These are phyloP conservation scores for Nymphaea colorata DNA, from an alignment of 164 flowering plant genomes.

Conservation along the genomic window DNA sequence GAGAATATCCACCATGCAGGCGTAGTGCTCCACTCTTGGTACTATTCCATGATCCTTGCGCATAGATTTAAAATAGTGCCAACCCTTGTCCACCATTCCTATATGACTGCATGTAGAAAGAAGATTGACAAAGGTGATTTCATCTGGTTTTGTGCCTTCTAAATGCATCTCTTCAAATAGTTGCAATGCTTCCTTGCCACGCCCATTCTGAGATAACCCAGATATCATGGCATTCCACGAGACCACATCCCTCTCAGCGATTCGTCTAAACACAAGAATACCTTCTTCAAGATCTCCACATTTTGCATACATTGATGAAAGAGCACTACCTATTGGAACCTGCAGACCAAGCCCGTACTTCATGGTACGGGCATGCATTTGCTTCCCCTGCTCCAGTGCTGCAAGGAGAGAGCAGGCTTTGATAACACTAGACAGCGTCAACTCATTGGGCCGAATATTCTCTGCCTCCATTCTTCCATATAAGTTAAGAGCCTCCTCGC, in stretches of 20 bases:
- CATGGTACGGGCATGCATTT: slow-evolving; percentile 51
- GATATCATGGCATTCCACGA: slow-evolving; percentile 90
- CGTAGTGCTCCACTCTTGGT: slow-evolving; percentile 63
- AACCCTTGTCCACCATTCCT: slow-evolving; percentile 61
- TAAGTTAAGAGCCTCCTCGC: slow-evolving; percentile 53
- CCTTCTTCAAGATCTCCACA: slow-evolving; percentile 69
- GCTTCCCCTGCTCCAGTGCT: slow-evolving; percentile 78
- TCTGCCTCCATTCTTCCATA: slow-evolving; percentile 58
- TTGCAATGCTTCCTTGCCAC: slow-evolving; percentile 47
- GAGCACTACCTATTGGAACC: slow-evolving; percentile 64
- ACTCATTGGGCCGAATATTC: slow-evolving; percentile 54
- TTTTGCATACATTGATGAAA: slow-evolving; percentile 74
- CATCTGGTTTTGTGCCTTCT: slow-evolving; percentile 50
- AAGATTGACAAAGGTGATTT: slow-evolving; percentile 65
- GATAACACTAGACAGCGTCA: slow-evolving; percentile 68
- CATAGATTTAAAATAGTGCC: slow-evolving; percentile 57
- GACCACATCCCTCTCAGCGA: slow-evolving; percentile 45
- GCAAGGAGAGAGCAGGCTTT: slow-evolving; percentile 74
- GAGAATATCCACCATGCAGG: slow-evolving; percentile 78
- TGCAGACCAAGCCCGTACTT: slow-evolving; percentile 58
- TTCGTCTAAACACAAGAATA: slow-evolving; percentile 39
- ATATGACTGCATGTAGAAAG: slow-evolving; percentile 83
- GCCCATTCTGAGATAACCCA: slow-evolving; percentile 70
- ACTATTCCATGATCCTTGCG: slow-evolving; percentile 28
- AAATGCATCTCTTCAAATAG: slow-evolving; percentile 60